Conservation (phyloP, 1,284 basidiomycete genomes). For the Apiotrichum laibachii region DNA sequence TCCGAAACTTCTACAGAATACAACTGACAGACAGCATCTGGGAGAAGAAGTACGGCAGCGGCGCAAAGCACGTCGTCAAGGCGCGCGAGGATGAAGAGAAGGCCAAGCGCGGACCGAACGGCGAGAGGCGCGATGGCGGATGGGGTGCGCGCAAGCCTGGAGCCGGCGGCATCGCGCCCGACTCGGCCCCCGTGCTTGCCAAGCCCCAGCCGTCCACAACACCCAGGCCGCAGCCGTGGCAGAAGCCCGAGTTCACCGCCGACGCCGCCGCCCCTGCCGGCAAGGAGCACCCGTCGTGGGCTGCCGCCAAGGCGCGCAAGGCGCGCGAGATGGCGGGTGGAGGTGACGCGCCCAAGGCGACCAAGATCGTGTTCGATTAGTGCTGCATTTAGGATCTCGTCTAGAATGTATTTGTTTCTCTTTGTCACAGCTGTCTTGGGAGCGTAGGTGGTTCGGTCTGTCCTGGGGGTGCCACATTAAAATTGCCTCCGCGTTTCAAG, state of each 20-base stretch:
- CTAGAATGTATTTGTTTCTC: background rate
- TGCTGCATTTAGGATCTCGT: background rate
- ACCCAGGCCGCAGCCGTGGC: slow-evolving; percentile 1
- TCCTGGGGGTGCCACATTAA: too few relatives aligned
- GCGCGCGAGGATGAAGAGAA: slow-evolving; percentile 46
- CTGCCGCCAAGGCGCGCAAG: slow-evolving; percentile 76
- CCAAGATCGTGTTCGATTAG: slow-evolving; percentile 57
- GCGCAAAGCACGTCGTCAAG: slow-evolving; percentile 85
- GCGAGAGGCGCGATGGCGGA: slow-evolving; percentile 17
- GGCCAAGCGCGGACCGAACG: slow-evolving; percentile 10
- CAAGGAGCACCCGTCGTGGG: slow-evolving; percentile 82
- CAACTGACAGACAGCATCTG: slow-evolving; percentile 67
- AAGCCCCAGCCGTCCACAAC: too few relatives aligned
- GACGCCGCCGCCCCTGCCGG: slow-evolving; percentile 7
- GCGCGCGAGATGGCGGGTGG: slow-evolving; percentile 53
- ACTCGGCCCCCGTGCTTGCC: background rate
- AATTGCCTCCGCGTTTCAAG: background rate
- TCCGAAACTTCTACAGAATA: background rate
- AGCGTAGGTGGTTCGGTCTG: background rate
- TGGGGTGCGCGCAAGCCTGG: slow-evolving; percentile 20
- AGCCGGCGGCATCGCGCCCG: background rate
- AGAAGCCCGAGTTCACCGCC: background rate
- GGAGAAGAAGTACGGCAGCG: slow-evolving; percentile 92
- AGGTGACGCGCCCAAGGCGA: slow-evolving; percentile 48
- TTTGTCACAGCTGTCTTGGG: background rate